Evolutionary conservation across 2,329 filamentous ascomycete species (phyloP).

Genomic region (Cercospora zeina): DNA sequence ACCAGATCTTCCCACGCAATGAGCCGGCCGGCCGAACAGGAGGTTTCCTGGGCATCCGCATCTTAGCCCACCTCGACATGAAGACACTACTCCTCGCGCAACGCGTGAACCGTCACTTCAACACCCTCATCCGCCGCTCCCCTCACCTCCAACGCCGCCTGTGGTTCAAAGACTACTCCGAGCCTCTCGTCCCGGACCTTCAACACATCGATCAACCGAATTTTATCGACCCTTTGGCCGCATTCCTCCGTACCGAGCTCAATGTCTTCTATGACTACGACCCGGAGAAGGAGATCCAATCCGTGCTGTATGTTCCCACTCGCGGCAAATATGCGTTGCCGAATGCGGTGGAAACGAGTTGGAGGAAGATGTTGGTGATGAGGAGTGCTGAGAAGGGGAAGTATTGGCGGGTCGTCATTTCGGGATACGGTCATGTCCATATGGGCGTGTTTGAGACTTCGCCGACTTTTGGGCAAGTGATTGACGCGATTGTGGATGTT

Average conservation of each 20-base stretch:
- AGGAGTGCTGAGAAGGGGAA: background rate
- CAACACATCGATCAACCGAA: background rate
- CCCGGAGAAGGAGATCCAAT: background rate
- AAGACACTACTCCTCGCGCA: slow-evolving; percentile 3
- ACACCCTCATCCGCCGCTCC: background rate
- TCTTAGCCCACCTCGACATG: slow-evolving; percentile 6
- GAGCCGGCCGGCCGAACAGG: background rate
- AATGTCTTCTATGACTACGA: slow-evolving; percentile 8
- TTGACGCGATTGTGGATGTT: background rate
- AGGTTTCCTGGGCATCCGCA: background rate
- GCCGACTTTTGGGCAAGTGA: slow-evolving; percentile 8
- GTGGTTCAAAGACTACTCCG: slow-evolving; percentile 3
- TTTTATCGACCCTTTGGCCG: slow-evolving; percentile 9
- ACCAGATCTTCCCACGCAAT: slow-evolving; percentile 11
- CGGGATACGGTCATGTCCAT: background rate
- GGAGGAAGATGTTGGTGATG: slow-evolving; percentile 15
- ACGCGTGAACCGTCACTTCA: slow-evolving; percentile 3
- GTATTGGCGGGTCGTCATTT: slow-evolving; percentile 10
- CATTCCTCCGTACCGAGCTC: background rate
- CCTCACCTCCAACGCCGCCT: slow-evolving; percentile 13
- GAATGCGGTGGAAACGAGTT: slow-evolving; percentile 1
- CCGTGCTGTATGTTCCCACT: background rate
- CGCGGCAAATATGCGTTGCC: background rate
- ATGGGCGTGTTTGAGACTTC: background rate
- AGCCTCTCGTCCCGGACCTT: background rate